Evolutionary conservation across 805 yeast species (phyloP).

Genomic region (Naumovozyma dairenensis): DNA sequence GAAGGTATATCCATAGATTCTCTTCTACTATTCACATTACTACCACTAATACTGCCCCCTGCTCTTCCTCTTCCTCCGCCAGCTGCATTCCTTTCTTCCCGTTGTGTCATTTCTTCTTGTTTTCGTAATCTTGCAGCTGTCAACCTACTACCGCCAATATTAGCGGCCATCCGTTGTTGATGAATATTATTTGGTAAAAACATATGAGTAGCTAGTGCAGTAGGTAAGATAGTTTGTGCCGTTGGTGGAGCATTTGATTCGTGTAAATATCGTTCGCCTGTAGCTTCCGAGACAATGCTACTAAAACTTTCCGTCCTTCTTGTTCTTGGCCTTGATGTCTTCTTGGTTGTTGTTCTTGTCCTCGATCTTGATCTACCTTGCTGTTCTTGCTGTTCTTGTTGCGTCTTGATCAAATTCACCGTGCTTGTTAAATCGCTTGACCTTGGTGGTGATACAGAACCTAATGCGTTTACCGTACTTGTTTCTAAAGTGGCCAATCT

Average conservation of each 20-base stretch:
- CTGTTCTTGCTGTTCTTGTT: conserved; percentile 1
- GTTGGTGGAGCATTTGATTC: conserved; percentile 53
- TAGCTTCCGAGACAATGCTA: conserved; percentile 30
- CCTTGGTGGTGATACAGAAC: conserved; percentile 23
- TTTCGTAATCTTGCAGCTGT: neutral
- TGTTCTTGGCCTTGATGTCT: neutral
- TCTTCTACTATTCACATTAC: conserved; percentile 11
- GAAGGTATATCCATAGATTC: conserved; percentile 28
- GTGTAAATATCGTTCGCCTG: conserved; percentile 29
- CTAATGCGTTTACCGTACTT: conserved; percentile 21
- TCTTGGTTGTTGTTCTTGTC: neutral
- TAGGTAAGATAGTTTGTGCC: conserved; percentile 47
- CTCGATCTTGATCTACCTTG: too few species aligned
- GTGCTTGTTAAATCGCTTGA: neutral
- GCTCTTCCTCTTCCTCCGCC: too few species aligned
- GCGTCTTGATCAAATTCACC: too few species aligned
- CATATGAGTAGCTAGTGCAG: conserved; percentile 53
- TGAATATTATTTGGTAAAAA: conserved; percentile 39
- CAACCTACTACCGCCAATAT: conserved; percentile 3
- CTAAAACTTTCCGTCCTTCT: conserved; percentile 18
- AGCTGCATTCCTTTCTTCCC: neutral
- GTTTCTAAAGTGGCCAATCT: conserved; percentile 8
- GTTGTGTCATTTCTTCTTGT: neutral
- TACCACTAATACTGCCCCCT: too few species aligned
- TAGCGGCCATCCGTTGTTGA: conserved; percentile 22